Base-by-base conservation (phyloP, 2,329 filamentous ascomycete species). In the Colletotrichum chlorophyti region DNA sequence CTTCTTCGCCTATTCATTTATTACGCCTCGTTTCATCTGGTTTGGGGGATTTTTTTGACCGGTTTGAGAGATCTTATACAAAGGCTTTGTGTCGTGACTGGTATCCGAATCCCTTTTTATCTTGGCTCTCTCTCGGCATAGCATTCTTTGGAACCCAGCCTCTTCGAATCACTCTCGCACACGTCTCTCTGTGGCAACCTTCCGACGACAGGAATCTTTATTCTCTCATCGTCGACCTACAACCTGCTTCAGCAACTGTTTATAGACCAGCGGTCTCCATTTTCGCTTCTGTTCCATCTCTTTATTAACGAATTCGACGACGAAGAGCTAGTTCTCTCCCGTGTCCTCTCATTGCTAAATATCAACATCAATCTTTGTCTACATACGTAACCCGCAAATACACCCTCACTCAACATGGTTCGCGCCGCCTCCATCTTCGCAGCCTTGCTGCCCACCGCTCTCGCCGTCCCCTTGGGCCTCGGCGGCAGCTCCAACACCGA, bases 391-490 rank as follows among this genome's bases (percentile, higher is more conserved):
- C 45, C 40, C 7, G 11, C 32, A 29, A 19, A 8, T 23, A 23
- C n/a, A 24, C 29, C 10, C n/a, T 47, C 48, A 41, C 42, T 37
- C 51, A 51, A 57, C 40, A 70, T 69, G 68, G 66, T 64, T 57
- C 65, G 59, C 43, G 51, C 35, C 15, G 24, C 53, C 63, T 54
- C 62, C 43, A 50, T 65, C 48, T 45, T 65, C 55, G 58, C 64
- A 55, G 64, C 70, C 46, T 42, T 65, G 17, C 53, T 63, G 29
- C 63, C 64, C 37, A 46, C 62, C 41, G 63, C 65, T 38, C 53
- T 71, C 35, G 63, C 66, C 43, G 53, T 63, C 23, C 62, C 67
- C 40, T 61, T 68, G 54, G 60, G 63, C 31, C 61, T 64, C 53
- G 43, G 12, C 34, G 21, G 61, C 11, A 37, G 32, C 40, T 32